phyloP scores from a whole-genome alignment of 1,284 basidiomycete species.

The Fomitopsis betulina region DNA sequence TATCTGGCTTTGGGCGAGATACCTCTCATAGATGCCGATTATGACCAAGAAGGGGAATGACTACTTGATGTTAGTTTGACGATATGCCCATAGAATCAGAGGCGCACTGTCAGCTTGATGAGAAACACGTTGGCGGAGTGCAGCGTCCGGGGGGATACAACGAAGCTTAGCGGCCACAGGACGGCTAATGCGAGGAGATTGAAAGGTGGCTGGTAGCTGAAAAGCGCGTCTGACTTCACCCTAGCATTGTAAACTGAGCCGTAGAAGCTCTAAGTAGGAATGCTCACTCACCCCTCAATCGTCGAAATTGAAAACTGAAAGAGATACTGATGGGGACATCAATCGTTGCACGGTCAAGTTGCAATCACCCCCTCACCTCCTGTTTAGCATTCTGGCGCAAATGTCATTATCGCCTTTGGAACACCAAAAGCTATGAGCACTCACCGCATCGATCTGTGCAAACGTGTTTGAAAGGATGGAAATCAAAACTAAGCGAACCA shows the following conservation, averaged over 20 bases:
- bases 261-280: neutral
- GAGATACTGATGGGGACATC: conserved; percentile 52
- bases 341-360: conserved; percentile 9
- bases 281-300: conserved; percentile 68
- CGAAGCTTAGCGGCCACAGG: conserved; percentile 71
- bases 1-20: conserved; percentile 45
- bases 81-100: neutral
- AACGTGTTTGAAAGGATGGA: conserved; percentile 86
- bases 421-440: conserved; percentile 23
- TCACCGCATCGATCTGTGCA: conserved; percentile 69
- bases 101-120: conserved; percentile 66
- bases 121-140: conserved; percentile 81
- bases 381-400: conserved; percentile 67
- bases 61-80: conserved; percentile 25
- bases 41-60: conserved; percentile 75
- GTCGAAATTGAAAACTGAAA: conserved; percentile 87
- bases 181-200: conserved; percentile 76
- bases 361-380: conserved; percentile 46
- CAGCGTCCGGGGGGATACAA: conserved; percentile 67
- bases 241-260: conserved; percentile 30
- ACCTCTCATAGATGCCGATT: conserved; percentile 81
- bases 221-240: conserved; percentile 85
- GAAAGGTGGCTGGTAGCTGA: conserved; percentile 87
- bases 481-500: conserved; percentile 60
- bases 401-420: neutral